These are phyloP conservation scores for Pugionium cornutum DNA, from an alignment of 345 rosid species.

Conservation along the genomic window DNA sequence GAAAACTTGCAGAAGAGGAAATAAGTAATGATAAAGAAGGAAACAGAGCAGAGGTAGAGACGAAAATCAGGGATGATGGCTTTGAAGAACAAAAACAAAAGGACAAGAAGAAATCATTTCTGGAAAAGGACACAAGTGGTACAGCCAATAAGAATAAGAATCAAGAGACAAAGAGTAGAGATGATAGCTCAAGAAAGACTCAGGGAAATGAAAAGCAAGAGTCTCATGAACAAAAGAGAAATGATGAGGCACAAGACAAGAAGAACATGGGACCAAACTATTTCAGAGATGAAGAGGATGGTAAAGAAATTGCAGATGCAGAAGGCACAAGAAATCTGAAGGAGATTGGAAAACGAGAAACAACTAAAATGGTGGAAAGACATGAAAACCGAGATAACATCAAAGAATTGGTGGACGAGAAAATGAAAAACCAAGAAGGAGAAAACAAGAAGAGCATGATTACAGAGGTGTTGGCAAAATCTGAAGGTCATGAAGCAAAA, in stretches of 20 bases:
- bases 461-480: not conserved
- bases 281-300: constrained; percentile 9
- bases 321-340: not conserved
- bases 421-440: constrained; percentile 1
- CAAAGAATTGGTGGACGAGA: not conserved
- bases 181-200: constrained; percentile 15
- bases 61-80: constrained; percentile 2
- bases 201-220: constrained; percentile 3
- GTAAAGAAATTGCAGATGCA: constrained; percentile 2
- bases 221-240: constrained; percentile 6
- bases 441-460: not conserved
- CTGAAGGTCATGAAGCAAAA: constrained; percentile 5
- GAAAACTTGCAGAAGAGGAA: not conserved
- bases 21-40: constrained; percentile 16
- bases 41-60: constrained; percentile 21
- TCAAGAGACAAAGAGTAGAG: constrained; percentile 12
- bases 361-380: not conserved
- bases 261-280: not conserved
- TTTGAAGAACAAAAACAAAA: not conserved
- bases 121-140: not conserved
- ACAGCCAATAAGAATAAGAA: constrained; percentile 3
- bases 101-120: not conserved
- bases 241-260: constrained; percentile 14
- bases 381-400: not conserved
- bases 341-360: not conserved